Base-by-base conservation (phyloP, 805 yeast species). In the Saturnispora kantuleensis region DNA sequence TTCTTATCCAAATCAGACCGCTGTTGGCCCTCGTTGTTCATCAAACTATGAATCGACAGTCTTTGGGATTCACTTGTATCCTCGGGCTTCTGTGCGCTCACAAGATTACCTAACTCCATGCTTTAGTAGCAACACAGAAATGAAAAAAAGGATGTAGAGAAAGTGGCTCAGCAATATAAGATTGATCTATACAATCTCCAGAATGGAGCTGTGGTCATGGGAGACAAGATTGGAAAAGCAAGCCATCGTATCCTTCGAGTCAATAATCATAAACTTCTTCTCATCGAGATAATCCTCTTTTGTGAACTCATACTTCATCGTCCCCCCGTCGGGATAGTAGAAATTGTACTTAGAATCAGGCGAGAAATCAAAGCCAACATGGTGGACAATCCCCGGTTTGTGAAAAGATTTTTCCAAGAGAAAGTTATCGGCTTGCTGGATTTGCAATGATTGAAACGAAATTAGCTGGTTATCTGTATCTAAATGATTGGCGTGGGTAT, bases 101-200 rank as follows among this genome's bases (percentile, higher is more conserved):
- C 59, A 15, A 61, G 44, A 33, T 58, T 60, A 32, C 57, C 54
- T 35, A 61, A 50, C 48, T 61, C 65, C 65, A 60, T 61, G 12
- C 3, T 37, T 9, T 9, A 31, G 10, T 28, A 29, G 13, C 11
- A 38, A 12, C 11, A 15, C 26, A 16, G 18, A 17, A 15, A 28
- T 12, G 31, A 18, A 18, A 35, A 17, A 35, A 35, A 18, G 12
- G 15, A 15, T 11, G 12, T 34, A 34, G 21, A 34, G 18, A 34
- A 34, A 34, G 16, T 34, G 12, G 37, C 37, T 34, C 37, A 34
- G 37, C 37, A 31, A 30, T 31, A 32, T 9, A 18, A 13, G 10
- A 10, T 15, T 10, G 11, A 10, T 10, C 28, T 29, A 42, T 15
- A 42, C 26, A 10, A 31, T 10, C 32, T 36, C 45, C 17, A 15